A percentile compares a stretch with the other conserved stretches of the same genome.
Conservation (phyloP, 371 early-diverging fungal species). For the Catenaria anguillulae region DNA sequence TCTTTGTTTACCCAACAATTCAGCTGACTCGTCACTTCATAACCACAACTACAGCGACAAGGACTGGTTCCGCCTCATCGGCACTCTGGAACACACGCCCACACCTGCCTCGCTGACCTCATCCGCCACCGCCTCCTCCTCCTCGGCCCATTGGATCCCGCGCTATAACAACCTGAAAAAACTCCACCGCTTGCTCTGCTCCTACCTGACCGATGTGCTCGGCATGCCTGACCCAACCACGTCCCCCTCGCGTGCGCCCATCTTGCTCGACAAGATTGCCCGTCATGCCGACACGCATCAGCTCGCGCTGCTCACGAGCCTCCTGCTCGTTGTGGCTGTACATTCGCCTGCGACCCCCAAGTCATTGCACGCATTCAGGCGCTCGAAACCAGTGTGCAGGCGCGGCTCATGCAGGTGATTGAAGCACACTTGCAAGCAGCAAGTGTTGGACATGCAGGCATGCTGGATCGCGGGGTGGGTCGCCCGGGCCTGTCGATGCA, state of each 20-base stretch:
- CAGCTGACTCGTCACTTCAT: not conserved
- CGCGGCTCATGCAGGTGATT: slow-evolving; percentile 70
- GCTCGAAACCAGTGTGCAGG: slow-evolving; percentile 50
- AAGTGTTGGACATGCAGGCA: too few species aligned
- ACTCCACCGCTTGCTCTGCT: slow-evolving; percentile 58
- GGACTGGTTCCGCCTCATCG: slow-evolving; percentile 68
- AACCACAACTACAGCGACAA: slow-evolving; percentile 42
- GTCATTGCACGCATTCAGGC: slow-evolving; percentile 69
- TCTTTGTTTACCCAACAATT: not conserved
- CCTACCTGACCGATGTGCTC: slow-evolving; percentile 75
- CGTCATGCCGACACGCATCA: slow-evolving; percentile 54
- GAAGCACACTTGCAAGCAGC: slow-evolving; percentile 27
- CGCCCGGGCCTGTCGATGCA: too few species aligned
- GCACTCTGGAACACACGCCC: slow-evolving; percentile 34
- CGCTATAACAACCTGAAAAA: slow-evolving; percentile 80
- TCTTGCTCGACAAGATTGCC: slow-evolving; percentile 53
- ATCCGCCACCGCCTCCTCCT: slow-evolving; percentile 27
- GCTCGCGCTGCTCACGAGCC: slow-evolving; percentile 56
- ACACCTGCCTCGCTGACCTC: too few species aligned
- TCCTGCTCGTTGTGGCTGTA: slow-evolving; percentile 70
- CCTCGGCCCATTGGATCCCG: slow-evolving; percentile 77
- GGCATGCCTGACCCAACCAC: slow-evolving; percentile 26
- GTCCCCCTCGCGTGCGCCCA: slow-evolving; percentile 37
- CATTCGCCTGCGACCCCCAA: slow-evolving; percentile 55
- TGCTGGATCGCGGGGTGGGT: too few species aligned